These are phyloP conservation scores for Epithemia pelagica DNA, from an alignment of 108 stramenopile genomes.

Conservation along the genomic window DNA sequence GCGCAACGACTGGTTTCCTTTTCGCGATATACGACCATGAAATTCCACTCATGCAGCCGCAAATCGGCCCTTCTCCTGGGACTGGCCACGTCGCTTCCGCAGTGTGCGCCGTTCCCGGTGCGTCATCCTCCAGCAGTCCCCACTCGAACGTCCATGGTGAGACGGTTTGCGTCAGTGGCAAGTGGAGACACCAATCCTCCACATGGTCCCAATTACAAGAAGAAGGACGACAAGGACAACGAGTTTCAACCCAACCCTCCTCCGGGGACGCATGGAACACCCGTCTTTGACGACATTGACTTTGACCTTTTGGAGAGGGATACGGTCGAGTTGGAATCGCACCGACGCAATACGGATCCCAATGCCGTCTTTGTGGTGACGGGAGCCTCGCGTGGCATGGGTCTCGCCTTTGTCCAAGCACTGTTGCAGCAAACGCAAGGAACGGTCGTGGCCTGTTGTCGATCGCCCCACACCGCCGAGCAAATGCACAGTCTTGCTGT, in stretches of 20 bases:
- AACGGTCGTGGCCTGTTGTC: constrained; percentile 65
- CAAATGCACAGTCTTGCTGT: constrained; percentile 20
- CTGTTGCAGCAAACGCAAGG: constrained; percentile 53
- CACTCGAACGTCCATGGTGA: too few species aligned
- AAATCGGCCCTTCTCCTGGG: too few species aligned
- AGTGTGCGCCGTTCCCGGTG: too few species aligned
- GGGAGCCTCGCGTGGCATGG: constrained; percentile 74
- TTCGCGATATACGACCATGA: too few species aligned
- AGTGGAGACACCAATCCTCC: too few species aligned
- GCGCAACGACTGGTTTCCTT: too few species aligned
- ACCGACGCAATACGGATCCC: constrained; percentile 47
- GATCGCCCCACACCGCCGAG: constrained; percentile 30
- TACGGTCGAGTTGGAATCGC: constrained; percentile 1
- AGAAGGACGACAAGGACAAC: too few species aligned
- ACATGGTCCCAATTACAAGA: too few species aligned
- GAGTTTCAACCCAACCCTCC: constrained; percentile 25
- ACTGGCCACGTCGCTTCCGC: too few species aligned
- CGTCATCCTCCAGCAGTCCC: too few species aligned
- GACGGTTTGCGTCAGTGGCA: too few species aligned
- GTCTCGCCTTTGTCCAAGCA: constrained; percentile 48
- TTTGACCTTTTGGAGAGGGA: constrained; percentile 5
- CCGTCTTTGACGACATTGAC: constrained; percentile 40
- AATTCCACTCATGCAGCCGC: too few species aligned
- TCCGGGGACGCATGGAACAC: constrained; percentile 30
- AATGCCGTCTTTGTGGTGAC: constrained; percentile 71